Percentiles rank a stretch among this genome's conserved stretches.
These are phyloP conservation scores for Tetracladium maxilliforme DNA, from an alignment of 2,329 filamentous ascomycete species.

Conservation along the genomic window DNA sequence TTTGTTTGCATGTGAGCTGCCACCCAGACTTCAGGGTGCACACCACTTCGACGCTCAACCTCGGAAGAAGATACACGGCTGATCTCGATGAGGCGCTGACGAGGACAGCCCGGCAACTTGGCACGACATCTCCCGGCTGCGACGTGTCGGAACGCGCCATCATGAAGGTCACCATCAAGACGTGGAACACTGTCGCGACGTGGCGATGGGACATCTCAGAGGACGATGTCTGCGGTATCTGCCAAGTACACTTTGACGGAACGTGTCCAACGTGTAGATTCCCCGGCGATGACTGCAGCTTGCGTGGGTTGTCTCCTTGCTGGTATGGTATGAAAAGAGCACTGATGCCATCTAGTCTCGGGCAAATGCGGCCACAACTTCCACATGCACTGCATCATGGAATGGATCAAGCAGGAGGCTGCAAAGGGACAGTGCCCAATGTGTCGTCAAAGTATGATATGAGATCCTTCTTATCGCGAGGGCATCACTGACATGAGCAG, in stretches of 20 bases:
- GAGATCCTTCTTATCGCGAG: no score
- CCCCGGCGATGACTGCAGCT: slow-evolving; percentile 86
- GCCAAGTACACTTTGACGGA: slow-evolving; percentile 92
- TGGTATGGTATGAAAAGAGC: slow-evolving; percentile 1
- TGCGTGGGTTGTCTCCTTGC: slow-evolving; percentile 45
- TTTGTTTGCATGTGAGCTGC: no score
- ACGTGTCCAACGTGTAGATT: slow-evolving; percentile 98
- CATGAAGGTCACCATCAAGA: slow-evolving; percentile 93
- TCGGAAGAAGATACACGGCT: no score
- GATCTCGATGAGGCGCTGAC: no score
- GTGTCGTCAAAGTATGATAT: slow-evolving; percentile 94
- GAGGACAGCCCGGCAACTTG: no score
- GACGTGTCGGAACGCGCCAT: slow-evolving; percentile 4
- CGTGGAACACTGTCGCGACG: slow-evolving; percentile 87
- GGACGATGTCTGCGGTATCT: slow-evolving; percentile 96
- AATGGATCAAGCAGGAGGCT: slow-evolving; percentile 92
- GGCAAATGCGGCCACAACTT: slow-evolving; percentile 97
- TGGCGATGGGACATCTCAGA: slow-evolving; percentile 98
- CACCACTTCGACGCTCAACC: no score
- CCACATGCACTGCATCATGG: slow-evolving; percentile 94
- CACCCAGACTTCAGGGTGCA: no score
- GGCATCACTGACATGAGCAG: no score
- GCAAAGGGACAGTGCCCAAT: slow-evolving; percentile 92
- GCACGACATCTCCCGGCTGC: no score
- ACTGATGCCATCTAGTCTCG: slow-evolving; percentile 45